Evolutionary conservation across 169 alveolate species (phyloP).

Genomic region (Eimeria sp.): DNA sequence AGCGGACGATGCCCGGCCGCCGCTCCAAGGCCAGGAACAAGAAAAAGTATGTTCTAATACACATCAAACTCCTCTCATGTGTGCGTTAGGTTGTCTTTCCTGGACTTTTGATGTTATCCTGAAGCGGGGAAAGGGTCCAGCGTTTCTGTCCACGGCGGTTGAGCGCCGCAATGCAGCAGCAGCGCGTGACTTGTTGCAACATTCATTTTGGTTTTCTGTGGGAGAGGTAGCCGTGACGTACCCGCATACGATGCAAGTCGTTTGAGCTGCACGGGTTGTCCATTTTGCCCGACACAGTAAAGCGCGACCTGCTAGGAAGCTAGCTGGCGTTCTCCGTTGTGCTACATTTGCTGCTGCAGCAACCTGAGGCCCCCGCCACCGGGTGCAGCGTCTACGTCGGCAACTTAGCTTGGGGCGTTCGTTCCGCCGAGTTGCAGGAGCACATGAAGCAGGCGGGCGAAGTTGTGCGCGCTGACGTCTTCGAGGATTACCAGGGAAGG

Average conservation of each 20-base stretch:
- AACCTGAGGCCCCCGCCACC: conserved; percentile 83
- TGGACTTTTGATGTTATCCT: not conserved
- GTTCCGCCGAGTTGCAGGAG: conserved; percentile 94
- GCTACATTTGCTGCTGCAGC: conserved; percentile 39
- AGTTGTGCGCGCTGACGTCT: conserved; percentile 94
- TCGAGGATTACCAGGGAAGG: conserved; percentile 94
- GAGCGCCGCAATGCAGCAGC: not conserved
- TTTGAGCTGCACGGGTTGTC: not conserved
- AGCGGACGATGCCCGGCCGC: conserved; percentile 76
- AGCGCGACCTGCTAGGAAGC: not conserved
- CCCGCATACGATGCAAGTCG: not conserved
- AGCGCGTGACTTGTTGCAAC: not conserved
- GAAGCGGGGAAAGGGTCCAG: not conserved
- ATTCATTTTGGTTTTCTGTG: not conserved
- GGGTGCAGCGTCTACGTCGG: conserved; percentile 95
- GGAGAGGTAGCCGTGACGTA: not conserved
- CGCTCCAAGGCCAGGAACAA: conserved; percentile 70
- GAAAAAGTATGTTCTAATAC: conserved; percentile 27
- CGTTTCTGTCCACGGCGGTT: not conserved
- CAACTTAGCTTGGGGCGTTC: conserved; percentile 94
- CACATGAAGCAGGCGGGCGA: conserved; percentile 96
- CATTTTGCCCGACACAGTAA: not conserved
- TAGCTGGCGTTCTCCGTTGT: not conserved
- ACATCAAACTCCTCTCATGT: not conserved
- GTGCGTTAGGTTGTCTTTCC: not conserved